Base-by-base conservation (phyloP, 805 yeast genomes). In the Ascoidea asiatica region DNA sequence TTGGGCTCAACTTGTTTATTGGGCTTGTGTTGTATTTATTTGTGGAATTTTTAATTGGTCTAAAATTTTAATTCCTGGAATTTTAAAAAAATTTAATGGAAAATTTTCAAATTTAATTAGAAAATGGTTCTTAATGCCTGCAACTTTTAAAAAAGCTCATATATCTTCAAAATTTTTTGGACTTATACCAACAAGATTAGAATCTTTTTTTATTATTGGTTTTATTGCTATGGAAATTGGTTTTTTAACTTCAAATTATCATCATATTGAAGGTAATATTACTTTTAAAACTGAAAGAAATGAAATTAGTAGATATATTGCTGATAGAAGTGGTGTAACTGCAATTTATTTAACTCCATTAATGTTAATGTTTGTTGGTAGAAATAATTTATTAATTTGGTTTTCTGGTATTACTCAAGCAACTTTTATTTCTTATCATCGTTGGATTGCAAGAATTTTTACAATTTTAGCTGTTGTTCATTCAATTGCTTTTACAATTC, bases 321-420 rank as follows among this genome's bases (percentile, higher is more conserved):
- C 74, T 38, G 79, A 75, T 56, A 66, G 85, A 58, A 61, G 74
- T 5, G 81, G 73, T 41, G 45, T 75, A 18, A 60, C 73, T 58
- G 59, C 72, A 2, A 58, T 74, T 37, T 74, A 72, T 44, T 46
- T 77, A 42, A 66, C 79, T 46, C 90, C 92, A 0, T 56, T 71
- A 5, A 56, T 77, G 17, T 71, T 75, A 48, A 60, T 81, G 45
- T 79, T 83, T 58, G 85, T 86, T 4, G 81, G 81, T 23, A 66
- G 92, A 53, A 85, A 84, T 58, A 84, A 81, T 54, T 75, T 85
- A 19, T 64, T 84, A 54, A 70, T 73, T 49, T 64, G 62, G 55
- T 44, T 79, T 4, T 72, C 88, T 1, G 86, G 89, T 2, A 69
- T 83, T 66, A 59, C 77, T 0, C 74, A 68, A 49, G 62, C 77